Conservation (phyloP, 345 rosid species). For the Populus davidiana region DNA sequence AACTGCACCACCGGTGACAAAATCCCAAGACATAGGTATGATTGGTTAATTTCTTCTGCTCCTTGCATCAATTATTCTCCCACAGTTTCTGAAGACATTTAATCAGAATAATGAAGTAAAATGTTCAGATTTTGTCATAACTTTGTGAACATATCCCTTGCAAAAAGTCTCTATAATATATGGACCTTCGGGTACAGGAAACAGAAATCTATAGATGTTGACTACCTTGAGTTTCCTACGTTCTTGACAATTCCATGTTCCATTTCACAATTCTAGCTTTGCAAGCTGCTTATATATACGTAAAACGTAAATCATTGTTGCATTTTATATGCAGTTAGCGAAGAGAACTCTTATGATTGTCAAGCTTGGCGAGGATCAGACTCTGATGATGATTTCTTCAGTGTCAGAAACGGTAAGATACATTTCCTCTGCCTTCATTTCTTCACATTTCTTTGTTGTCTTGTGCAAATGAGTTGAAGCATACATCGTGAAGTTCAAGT, state of each 20-base stretch:
- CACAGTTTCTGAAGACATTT: no score
- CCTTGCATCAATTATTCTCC: not conserved
- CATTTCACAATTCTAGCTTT: not conserved
- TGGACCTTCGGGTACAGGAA: not conserved
- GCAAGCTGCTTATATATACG: not conserved
- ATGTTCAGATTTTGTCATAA: not conserved
- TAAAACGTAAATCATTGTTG: not conserved
- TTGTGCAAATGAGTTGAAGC: not conserved
- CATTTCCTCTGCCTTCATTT: not conserved
- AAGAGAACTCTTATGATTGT: conserved; percentile 11
- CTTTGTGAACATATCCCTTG: not conserved
- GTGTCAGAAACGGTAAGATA: conserved; percentile 14
- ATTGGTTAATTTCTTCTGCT: not conserved
- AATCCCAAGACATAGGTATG: not conserved
- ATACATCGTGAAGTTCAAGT: not conserved
- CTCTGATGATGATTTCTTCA: conserved; percentile 34
- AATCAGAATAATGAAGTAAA: not conserved
- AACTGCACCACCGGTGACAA: not conserved
- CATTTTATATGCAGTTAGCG: conserved; percentile 15
- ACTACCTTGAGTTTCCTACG: not conserved
- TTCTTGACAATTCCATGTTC: not conserved
- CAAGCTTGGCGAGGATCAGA: conserved; percentile 4
- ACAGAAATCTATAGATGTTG: not conserved
- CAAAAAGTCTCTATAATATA: not conserved
- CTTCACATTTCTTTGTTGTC: no score